Evolutionary conservation across 371 early-diverging fungal genomes (phyloP).

Genomic region (Syncephalastrum sp.): DNA sequence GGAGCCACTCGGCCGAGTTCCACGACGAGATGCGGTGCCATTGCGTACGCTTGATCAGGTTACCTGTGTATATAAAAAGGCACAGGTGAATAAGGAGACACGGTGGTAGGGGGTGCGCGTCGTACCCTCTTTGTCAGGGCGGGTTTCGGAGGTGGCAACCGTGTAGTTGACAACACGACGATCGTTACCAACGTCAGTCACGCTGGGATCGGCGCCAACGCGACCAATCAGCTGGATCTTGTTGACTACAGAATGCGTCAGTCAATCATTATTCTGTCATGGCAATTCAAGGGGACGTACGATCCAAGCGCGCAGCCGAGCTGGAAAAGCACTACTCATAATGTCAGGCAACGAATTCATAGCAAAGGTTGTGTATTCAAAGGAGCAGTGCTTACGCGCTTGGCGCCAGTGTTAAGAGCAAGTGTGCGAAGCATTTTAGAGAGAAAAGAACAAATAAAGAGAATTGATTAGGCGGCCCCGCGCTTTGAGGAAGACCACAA

Average conservation of each 20-base stretch:
- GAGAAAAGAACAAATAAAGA: too few species aligned
- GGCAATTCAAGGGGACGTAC: too few species aligned
- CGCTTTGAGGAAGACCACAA: too few species aligned
- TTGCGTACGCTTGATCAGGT: constrained; percentile 57
- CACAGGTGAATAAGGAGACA: not conserved
- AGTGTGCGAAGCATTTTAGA: too few species aligned
- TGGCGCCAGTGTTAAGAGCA: too few species aligned
- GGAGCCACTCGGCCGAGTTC: constrained; percentile 43
- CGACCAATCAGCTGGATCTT: constrained; percentile 59
- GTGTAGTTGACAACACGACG: constrained; percentile 55
- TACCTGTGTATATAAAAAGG: constrained; percentile 27
- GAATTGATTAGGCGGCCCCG: too few species aligned
- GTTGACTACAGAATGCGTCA: constrained; percentile 34
- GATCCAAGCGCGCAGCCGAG: too few species aligned
- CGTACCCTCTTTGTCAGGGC: constrained; percentile 55
- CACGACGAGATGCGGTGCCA: constrained; percentile 61
- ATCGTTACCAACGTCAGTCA: constrained; percentile 33
- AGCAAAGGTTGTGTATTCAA: too few species aligned
- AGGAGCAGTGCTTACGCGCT: too few species aligned
- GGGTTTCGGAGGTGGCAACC: constrained; percentile 57
- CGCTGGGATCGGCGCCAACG: constrained; percentile 51
- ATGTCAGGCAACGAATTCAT: too few species aligned
- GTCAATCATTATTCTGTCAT: too few species aligned
- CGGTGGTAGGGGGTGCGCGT: not conserved
- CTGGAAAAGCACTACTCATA: too few species aligned